Conservation (phyloP, 192 early-diverging fungal genomes). For the Pilobolus umbonatus region DNA sequence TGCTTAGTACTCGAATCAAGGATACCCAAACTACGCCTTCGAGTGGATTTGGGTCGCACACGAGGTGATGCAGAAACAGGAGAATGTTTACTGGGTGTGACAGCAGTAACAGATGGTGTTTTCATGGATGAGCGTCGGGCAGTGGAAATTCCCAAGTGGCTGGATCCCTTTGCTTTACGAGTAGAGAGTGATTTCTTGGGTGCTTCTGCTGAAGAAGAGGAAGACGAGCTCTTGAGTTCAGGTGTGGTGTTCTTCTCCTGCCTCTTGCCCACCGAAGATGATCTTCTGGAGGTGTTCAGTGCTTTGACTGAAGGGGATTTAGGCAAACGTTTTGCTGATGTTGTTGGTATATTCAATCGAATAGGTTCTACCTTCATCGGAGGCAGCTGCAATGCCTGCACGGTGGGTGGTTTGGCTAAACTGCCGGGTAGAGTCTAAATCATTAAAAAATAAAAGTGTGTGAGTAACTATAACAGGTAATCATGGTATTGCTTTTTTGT, state of each 20-base stretch:
- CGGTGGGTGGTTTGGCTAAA: slow-evolving; percentile 22
- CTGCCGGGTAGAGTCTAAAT: slow-evolving; percentile 29
- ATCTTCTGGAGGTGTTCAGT: neutral
- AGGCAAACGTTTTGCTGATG: neutral
- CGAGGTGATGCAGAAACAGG: neutral
- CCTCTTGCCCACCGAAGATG: too few species aligned
- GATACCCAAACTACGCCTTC: slow-evolving; percentile 2
- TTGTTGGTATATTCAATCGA: slow-evolving; percentile 16
- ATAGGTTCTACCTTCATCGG: slow-evolving; percentile 36
- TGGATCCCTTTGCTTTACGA: slow-evolving; percentile 3
- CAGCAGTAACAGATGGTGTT: neutral
- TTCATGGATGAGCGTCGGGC: slow-evolving; percentile 2
- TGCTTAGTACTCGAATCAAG: neutral
- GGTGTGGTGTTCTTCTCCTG: neutral
- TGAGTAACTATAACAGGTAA: neutral
- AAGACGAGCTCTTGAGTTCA: slow-evolving; percentile 1
- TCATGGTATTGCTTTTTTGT: neutral
- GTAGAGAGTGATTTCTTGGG: slow-evolving; percentile 6
- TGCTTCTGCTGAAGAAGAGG: slow-evolving; percentile 2
- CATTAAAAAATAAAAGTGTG: neutral
- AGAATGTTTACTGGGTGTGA: neutral
- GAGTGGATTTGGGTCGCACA: slow-evolving; percentile 4
- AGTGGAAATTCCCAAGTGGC: neutral
- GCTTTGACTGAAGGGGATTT: slow-evolving; percentile 6
- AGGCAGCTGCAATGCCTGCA: slow-evolving; percentile 20